These are phyloP conservation scores for Beauveria caledonica DNA, from an alignment of 2,329 filamentous ascomycete species.

Conservation along the genomic window DNA sequence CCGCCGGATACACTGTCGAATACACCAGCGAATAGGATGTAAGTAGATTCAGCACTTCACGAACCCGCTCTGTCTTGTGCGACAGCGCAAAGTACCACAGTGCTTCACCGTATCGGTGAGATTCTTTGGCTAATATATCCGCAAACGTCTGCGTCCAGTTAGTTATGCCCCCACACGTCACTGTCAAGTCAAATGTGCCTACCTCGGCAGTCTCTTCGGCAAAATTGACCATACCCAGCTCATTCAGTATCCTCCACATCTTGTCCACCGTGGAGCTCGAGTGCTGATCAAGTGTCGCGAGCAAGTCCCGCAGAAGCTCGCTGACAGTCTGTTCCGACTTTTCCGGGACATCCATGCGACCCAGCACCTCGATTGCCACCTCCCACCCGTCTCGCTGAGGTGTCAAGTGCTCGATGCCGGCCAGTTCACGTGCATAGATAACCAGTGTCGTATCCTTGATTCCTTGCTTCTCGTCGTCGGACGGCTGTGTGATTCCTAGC, in stretches of 20 bases:
- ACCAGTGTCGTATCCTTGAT: conserved; percentile 74
- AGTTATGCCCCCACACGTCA: conserved; percentile 13
- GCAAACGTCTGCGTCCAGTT: conserved; percentile 61
- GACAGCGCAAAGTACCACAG: conserved; percentile 87
- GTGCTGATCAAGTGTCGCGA: conserved; percentile 55
- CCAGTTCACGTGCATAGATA: conserved; percentile 63
- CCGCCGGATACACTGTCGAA: conserved; percentile 69
- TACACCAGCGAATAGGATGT: conserved; percentile 83
- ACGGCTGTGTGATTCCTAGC: conserved; percentile 56
- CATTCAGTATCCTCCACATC: conserved; percentile 68
- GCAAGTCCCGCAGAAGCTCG: conserved; percentile 58
- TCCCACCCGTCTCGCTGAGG: conserved; percentile 71
- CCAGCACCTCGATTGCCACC: conserved; percentile 73
- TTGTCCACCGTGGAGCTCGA: conserved; percentile 70
- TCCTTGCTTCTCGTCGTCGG: conserved; percentile 52
- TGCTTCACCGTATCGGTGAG: conserved; percentile 74
- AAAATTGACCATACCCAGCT: conserved; percentile 69
- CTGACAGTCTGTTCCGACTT: conserved; percentile 67
- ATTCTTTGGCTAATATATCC: conserved; percentile 62
- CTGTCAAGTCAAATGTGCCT: conserved; percentile 24
- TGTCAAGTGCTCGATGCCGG: conserved; percentile 44
- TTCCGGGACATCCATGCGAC: conserved; percentile 66
- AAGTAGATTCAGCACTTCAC: conserved; percentile 76
- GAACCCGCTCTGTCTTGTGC: conserved; percentile 69
- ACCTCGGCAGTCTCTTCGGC: conserved; percentile 79